A percentile compares a stretch with the other conserved stretches of the same genome.
Evolutionary conservation across 2,329 filamentous ascomycete genomes (phyloP).

Genomic region (Leptodontidium sp.): DNA sequence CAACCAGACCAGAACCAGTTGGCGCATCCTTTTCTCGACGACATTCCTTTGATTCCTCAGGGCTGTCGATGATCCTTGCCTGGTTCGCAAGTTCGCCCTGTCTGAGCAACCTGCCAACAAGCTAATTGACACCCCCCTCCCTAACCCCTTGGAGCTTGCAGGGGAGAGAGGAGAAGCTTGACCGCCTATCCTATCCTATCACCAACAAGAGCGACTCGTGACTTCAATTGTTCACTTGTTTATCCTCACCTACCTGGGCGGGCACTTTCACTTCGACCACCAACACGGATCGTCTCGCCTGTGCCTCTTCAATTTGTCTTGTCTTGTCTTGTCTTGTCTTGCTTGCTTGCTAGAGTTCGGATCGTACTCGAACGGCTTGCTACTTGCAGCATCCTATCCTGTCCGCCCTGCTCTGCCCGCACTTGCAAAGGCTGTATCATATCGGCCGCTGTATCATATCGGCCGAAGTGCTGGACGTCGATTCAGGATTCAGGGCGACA

Average conservation of each 20-base stretch:
- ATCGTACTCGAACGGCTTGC: slow-evolving; percentile 3
- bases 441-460: no score
- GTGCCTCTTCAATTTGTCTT: neutral
- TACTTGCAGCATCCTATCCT: neutral
- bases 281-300: neutral
- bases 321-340: neutral
- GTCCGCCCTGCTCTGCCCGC: neutral
- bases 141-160: neutral
- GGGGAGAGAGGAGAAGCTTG: neutral
- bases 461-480: no score
- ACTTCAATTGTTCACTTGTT: neutral
- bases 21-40: neutral
- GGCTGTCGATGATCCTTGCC: slow-evolving; percentile 13
- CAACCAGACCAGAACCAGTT: neutral
- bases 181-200: slow-evolving; percentile 1
- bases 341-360: neutral
- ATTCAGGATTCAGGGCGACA: no score
- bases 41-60: neutral
- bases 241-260: neutral
- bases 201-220: slow-evolving; percentile 4
- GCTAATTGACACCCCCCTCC: neutral
- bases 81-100: slow-evolving; percentile 4
- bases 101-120: slow-evolving; percentile 4
- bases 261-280: neutral
- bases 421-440: neutral